phyloP scores from a whole-genome alignment of 441 rosid species.

The Adansonia madagascariensis region DNA sequence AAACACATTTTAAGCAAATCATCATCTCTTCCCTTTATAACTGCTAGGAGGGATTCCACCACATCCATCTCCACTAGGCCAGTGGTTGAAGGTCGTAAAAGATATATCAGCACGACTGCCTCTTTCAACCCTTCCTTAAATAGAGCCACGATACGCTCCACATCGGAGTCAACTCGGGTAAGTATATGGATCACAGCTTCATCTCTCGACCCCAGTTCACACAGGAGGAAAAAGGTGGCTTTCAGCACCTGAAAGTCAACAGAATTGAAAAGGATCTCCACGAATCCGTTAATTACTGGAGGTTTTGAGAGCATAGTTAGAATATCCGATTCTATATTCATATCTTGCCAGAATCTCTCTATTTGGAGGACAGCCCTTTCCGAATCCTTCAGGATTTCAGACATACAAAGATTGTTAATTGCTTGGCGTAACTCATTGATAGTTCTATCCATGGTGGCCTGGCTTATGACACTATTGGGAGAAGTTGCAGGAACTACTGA shows the following conservation, averaged over 20 bases:
- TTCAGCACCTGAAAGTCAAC: conserved; percentile 49
- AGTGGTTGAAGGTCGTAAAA: conserved; percentile 48
- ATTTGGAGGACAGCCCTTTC: conserved; percentile 69
- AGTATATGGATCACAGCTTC: conserved; percentile 60
- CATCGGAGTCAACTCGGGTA: conserved; percentile 69
- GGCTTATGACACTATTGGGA: conserved; percentile 57
- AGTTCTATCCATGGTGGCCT: conserved; percentile 53
- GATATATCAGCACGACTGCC: conserved; percentile 62
- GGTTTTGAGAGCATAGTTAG: conserved; percentile 62
- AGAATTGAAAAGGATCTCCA: conserved; percentile 71
- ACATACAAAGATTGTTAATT: conserved; percentile 60
- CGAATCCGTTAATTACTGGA: conserved; percentile 62
- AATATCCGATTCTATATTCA: conserved; percentile 43
- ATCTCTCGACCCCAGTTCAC: conserved; percentile 69
- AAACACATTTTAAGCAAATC: conserved; percentile 52
- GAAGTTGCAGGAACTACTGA: conserved; percentile 46
- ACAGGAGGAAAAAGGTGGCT: conserved; percentile 59
- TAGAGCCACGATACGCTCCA: conserved; percentile 61
- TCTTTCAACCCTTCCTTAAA: conserved; percentile 68
- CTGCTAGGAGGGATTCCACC: conserved; percentile 51
- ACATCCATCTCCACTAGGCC: conserved; percentile 56
- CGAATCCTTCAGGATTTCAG: conserved; percentile 63
- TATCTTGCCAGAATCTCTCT: conserved; percentile 60
- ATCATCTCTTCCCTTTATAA: conserved; percentile 45
- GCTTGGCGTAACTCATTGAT: conserved; percentile 52